phyloP scores from a whole-genome alignment of 345 rosid species.

The Pseudoturritis turrita region DNA sequence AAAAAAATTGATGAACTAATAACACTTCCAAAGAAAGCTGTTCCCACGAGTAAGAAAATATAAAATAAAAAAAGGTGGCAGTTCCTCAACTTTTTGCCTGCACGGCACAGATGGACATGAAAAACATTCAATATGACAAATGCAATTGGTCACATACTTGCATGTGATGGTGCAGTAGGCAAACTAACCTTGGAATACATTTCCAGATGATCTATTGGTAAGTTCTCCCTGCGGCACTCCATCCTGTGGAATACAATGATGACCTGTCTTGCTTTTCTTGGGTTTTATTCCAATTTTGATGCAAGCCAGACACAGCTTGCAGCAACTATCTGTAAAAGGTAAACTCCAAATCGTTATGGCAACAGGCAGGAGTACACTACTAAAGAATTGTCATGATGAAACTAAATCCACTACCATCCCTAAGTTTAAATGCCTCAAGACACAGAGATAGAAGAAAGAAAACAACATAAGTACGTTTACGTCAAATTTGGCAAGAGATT shows the following conservation, averaged over 20 bases:
- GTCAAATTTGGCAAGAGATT: slow-evolving; percentile 84
- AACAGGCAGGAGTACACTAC: neutral
- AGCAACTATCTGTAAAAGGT: slow-evolving; percentile 65
- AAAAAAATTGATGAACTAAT: neutral
- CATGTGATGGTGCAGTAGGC: neutral
- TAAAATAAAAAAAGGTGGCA: neutral
- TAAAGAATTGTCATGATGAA: neutral
- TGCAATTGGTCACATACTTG: too few species aligned
- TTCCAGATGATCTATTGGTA: slow-evolving; percentile 70
- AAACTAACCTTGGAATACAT: slow-evolving; percentile 63
- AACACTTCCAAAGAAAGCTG: neutral
- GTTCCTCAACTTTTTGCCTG: neutral
- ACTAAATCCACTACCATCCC: neutral
- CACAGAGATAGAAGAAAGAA: neutral
- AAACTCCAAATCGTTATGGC: neutral
- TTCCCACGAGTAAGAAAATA: neutral
- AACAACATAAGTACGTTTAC: slow-evolving; percentile 49
- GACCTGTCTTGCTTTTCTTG: slow-evolving; percentile 83
- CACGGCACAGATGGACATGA: neutral
- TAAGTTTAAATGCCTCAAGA: neutral
- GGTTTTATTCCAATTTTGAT: slow-evolving; percentile 83
- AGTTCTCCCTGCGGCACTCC: slow-evolving; percentile 92
- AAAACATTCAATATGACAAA: neutral
- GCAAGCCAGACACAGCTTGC: slow-evolving; percentile 95
- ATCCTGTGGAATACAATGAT: slow-evolving; percentile 90